phyloP scores from a whole-genome alignment of 169 alveolate genomes.

The Plasmodium ovale region DNA sequence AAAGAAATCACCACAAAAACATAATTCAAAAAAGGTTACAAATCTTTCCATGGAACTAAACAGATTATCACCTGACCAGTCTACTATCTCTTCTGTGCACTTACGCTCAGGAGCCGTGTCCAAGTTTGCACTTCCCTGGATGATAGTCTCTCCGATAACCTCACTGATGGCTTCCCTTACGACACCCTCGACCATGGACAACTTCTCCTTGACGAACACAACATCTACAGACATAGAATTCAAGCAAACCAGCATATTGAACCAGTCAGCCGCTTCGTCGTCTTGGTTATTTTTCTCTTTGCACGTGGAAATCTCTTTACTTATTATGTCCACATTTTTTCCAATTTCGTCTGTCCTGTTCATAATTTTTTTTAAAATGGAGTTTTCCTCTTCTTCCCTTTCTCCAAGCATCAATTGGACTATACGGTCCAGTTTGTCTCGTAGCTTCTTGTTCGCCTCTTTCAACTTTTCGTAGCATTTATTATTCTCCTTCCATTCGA shows the following conservation, averaged over 20 bases:
- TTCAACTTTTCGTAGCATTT: neutral
- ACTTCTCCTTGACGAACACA: slow-evolving; percentile 17
- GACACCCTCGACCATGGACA: neutral
- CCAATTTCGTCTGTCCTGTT: slow-evolving; percentile 18
- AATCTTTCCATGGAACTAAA: slow-evolving; percentile 4
- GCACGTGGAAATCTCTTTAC: slow-evolving; percentile 2
- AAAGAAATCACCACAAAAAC: slow-evolving; percentile 49
- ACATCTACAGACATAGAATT: slow-evolving; percentile 25
- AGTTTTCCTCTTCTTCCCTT: neutral
- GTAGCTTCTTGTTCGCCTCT: neutral
- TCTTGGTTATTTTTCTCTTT: neutral
- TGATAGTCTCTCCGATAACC: neutral
- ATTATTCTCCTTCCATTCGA: neutral
- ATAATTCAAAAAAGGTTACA: slow-evolving; percentile 43
- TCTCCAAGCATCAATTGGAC: no score
- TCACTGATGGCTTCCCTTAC: slow-evolving; percentile 3
- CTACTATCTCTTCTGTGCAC: neutral
- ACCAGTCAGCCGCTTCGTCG: neutral
- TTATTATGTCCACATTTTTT: slow-evolving; percentile 28
- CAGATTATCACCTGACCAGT: neutral
- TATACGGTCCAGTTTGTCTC: no score
- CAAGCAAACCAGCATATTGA: slow-evolving; percentile 9
- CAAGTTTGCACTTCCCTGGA: neutral
- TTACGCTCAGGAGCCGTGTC: neutral
- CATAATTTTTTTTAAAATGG: slow-evolving; percentile 23